These are phyloP conservation scores for Quercus engelmannii DNA, from an alignment of 306 rosid genomes.

Conservation along the genomic window DNA sequence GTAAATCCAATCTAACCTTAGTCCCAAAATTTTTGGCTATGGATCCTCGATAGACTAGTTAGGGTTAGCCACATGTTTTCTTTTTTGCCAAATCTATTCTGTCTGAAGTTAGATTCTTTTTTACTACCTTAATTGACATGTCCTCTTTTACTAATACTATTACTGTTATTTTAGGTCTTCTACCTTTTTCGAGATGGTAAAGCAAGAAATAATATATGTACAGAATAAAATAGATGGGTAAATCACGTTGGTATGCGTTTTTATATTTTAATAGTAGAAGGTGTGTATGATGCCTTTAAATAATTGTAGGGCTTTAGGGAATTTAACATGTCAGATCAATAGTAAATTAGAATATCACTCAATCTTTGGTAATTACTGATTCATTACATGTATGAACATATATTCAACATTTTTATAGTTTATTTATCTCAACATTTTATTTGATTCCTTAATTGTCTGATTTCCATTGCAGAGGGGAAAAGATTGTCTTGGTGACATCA, in stretches of 20 bases:
- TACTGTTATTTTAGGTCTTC: too few species aligned
- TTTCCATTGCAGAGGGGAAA: constrained; percentile 68
- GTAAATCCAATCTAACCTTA: too few species aligned
- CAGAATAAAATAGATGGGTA: background rate
- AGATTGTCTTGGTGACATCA: constrained; percentile 79
- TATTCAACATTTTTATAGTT: background rate
- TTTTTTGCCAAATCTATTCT: too few species aligned
- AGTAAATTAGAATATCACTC: background rate
- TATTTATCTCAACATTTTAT: background rate
- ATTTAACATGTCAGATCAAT: background rate
- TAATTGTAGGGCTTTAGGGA: background rate
- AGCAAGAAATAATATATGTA: background rate
- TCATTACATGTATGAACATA: background rate
- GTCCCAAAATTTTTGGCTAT: too few species aligned
- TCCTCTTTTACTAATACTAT: too few species aligned
- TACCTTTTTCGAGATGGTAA: too few species aligned
- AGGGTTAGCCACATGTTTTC: too few species aligned
- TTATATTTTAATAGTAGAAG: background rate
- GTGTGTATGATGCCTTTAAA: background rate
- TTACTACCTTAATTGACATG: too few species aligned
- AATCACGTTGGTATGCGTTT: background rate
- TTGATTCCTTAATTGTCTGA: constrained; percentile 1
- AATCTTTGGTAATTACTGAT: background rate
- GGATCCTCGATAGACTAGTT: too few species aligned
- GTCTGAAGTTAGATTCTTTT: too few species aligned